These are phyloP conservation scores for Fusarium sp. DNA, from an alignment of 2,329 filamentous ascomycete genomes.

Conservation along the genomic window DNA sequence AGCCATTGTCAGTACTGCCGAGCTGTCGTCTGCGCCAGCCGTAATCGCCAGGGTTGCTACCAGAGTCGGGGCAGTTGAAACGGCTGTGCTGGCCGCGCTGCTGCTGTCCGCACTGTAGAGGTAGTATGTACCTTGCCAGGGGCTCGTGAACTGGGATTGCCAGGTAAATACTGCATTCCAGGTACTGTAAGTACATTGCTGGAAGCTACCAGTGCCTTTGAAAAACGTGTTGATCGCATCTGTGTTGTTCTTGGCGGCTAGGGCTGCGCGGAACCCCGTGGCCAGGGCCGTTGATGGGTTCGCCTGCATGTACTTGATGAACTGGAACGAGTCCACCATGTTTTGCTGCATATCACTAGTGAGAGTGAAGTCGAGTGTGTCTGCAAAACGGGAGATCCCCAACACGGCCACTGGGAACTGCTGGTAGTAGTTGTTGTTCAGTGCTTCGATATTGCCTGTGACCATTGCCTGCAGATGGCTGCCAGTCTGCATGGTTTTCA, in stretches of 20 bases:
- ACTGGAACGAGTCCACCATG: slow-evolving; percentile 4
- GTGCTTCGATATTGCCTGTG: background rate
- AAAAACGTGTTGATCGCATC: background rate
- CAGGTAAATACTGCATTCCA: background rate
- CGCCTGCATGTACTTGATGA: slow-evolving; percentile 2
- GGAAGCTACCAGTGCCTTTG: background rate
- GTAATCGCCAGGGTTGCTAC: background rate
- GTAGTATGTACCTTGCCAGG: slow-evolving; percentile 8
- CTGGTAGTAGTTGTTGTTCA: background rate
- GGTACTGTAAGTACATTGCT: background rate
- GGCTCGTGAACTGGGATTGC: slow-evolving; percentile 9
- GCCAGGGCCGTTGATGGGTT: background rate
- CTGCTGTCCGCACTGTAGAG: background rate
- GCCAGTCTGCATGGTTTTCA: background rate
- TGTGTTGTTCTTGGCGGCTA: background rate
- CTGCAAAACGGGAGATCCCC: rapidly evolving
- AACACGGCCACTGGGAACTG: background rate
- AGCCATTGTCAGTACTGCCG: background rate
- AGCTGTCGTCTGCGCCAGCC: background rate
- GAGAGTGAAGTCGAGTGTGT: background rate
- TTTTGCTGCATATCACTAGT: background rate
- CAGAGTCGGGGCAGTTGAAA: background rate
- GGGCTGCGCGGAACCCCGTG: background rate
- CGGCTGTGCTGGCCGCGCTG: background rate
- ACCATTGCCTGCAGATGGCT: slow-evolving; percentile 1